Percentiles rank a stretch among this genome's conserved stretches.
phyloP scores from a whole-genome alignment of 257 asterid species.

The Lavandula angustifolia region DNA sequence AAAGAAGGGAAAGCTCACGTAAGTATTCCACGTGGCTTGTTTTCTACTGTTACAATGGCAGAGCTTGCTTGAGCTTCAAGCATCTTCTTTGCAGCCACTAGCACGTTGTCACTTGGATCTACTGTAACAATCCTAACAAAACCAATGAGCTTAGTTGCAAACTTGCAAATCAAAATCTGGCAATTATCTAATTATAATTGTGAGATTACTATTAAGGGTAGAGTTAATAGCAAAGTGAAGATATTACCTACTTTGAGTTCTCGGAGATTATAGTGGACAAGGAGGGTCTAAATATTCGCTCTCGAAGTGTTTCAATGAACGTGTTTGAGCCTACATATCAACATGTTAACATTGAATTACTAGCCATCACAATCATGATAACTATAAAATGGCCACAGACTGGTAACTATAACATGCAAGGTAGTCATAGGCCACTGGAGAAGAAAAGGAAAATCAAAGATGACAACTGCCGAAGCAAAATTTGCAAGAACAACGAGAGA shows the following conservation, averaged over 20 bases:
- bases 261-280: conserved; percentile 87
- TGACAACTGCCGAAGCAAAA: neutral
- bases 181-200: conserved; percentile 13
- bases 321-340: conserved; percentile 68
- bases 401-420: conserved; percentile 13
- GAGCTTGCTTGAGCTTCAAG: conserved; percentile 68
- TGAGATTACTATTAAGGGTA: conserved; percentile 22
- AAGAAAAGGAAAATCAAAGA: conserved; percentile 14
- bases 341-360: conserved; percentile 27
- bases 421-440: neutral
- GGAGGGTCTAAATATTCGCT: conserved; percentile 88
- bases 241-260: conserved; percentile 99
- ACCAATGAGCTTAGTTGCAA: conserved; percentile 23
- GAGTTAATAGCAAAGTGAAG: conserved; percentile 43
- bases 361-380: conserved; percentile 21
- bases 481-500: conserved; percentile 18
- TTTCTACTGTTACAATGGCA: conserved; percentile 77
- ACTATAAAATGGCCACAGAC: neutral
- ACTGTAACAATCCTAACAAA: conserved; percentile 59
- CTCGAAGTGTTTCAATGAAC: conserved; percentile 86
- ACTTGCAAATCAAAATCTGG: conserved; percentile 1
- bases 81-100: conserved; percentile 80
- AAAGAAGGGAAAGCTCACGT: conserved; percentile 48
- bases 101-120: conserved; percentile 82
- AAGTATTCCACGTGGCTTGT: conserved; percentile 87